These are phyloP conservation scores for Picea mariana DNA, from an alignment of 83 land plant species.

Conservation along the genomic window DNA sequence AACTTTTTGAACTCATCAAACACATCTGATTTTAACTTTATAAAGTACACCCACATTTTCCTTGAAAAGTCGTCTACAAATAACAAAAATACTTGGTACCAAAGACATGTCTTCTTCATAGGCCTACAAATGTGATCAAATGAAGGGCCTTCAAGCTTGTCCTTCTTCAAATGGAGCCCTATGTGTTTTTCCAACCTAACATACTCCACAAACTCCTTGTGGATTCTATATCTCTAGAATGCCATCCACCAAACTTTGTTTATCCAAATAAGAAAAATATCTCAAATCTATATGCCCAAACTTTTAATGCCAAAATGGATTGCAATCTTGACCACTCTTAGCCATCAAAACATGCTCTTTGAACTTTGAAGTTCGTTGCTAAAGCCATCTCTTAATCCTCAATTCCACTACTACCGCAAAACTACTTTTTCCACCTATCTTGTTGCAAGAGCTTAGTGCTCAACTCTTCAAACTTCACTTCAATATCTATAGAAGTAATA, in stretches of 20 bases:
- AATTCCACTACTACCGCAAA: neutral
- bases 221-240: neutral
- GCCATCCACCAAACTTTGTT: neutral
- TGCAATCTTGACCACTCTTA: neutral
- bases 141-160: slow-evolving; percentile 15
- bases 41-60: slow-evolving; percentile 28
- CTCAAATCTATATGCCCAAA: neutral
- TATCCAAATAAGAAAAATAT: neutral
- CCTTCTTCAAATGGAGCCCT: slow-evolving; percentile 6
- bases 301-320: neutral
- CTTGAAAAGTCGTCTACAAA: slow-evolving; percentile 23
- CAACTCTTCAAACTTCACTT: no score
- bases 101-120: slow-evolving; percentile 18
- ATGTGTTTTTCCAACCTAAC: neutral
- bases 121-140: slow-evolving; percentile 10
- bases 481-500: no score
- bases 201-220: neutral
- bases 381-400: neutral
- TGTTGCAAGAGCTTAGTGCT: no score
- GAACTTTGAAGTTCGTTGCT: neutral
- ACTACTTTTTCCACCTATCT: no score
- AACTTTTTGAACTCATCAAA: slow-evolving; percentile 20
- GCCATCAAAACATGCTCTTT: neutral
- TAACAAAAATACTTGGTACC: slow-evolving; percentile 8
- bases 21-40: slow-evolving; percentile 23